Base-by-base conservation (phyloP, 371 early-diverging fungal genomes). In the Mucor plumbeus region DNA sequence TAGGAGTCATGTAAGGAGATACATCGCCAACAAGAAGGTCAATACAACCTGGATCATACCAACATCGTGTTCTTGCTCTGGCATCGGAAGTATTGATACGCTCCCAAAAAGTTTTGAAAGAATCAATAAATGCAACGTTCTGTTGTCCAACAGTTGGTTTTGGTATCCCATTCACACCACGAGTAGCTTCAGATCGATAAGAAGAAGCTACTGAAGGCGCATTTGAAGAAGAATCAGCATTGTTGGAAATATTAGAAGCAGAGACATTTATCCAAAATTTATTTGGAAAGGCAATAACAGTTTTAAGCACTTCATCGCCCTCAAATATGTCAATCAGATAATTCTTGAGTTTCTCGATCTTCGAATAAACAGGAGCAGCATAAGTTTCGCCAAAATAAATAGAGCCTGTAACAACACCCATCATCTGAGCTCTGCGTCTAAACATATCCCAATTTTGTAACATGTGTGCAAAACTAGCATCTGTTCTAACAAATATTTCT, bases 281-380 rank as follows among this genome's bases (percentile, higher is more conserved):
- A 48, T 60, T 60, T 26, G 76, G 80, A 70, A 80, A 80, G 0
- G 67, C 77, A 19, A 77, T 71, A 1, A 75, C 54, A 17, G 69
- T 67, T 61, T 84, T 90, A 10, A 92, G 63, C 6, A 85, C 68
- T 8, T 92, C 93, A 63, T 95, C 95, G 2, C 88, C 82, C 70
- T 93, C 93, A 48, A 82, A 88, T 35, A 94, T 89, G 4, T 85
- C 85, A 4, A 83, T 76, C n/a, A 94, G 73, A 44, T 87, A 90
- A 8, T 78, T 74, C 39, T 88, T 88, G n/a, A 95, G 80, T 44
- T 85, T 84, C 48, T 83, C 81, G 7, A 92, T 79, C 68, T 91
- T 90, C 36, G 87, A 85, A 59, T 88, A 87, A 2, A 90, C 74
- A 10, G 85, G 85, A 50, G 87, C 81, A 34, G 80, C 76, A 41